phyloP scores from a whole-genome alignment of 371 early-diverging fungal genomes.

The Rhizopus sp. region DNA sequence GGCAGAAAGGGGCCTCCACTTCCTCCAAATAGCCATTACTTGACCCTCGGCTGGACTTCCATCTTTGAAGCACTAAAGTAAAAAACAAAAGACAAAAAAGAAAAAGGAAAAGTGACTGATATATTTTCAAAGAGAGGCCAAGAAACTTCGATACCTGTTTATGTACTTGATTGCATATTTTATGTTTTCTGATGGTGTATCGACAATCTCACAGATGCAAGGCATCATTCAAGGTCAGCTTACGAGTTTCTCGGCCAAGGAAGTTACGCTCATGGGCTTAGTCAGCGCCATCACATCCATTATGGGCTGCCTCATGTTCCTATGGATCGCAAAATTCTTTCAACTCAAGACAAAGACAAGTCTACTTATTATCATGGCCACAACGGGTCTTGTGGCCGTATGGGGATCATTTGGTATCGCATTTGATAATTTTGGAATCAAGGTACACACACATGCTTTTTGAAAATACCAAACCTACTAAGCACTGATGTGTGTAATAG shows the following conservation, averaged over 20 bases:
- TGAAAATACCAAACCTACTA: too few relatives aligned
- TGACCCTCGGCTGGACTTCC: conserved; percentile 42
- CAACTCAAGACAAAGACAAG: conserved; percentile 34
- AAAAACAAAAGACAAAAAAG: not conserved
- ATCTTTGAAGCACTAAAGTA: conserved; percentile 15
- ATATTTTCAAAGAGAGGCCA: conserved; percentile 26
- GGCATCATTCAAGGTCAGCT: conserved; percentile 34
- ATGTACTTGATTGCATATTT: conserved; percentile 41
- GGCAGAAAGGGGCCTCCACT: conserved; percentile 34
- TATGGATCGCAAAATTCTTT: conserved; percentile 36
- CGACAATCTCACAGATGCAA: conserved; percentile 37
- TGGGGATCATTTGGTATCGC: conserved; percentile 46
- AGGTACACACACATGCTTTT: conserved; percentile 8
- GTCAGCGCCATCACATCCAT: conserved; percentile 38
- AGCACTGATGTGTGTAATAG: not conserved
- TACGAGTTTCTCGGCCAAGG: conserved; percentile 33
- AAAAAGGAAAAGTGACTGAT: not conserved
- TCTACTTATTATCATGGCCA: conserved; percentile 29
- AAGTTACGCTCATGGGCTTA: conserved; percentile 32
- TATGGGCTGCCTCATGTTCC: conserved; percentile 39
- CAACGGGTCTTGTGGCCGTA: conserved; percentile 30
- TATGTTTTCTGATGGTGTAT: conserved; percentile 48
- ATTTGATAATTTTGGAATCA: conserved; percentile 28
- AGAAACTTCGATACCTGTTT: conserved; percentile 46
- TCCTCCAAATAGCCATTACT: conserved; percentile 28